Percentiles rank a stretch among this genome's conserved stretches.
Evolutionary conservation across 495 filamentous ascomycete genomes (phyloP).

Genomic region (Pseudevernia furfuracea): DNA sequence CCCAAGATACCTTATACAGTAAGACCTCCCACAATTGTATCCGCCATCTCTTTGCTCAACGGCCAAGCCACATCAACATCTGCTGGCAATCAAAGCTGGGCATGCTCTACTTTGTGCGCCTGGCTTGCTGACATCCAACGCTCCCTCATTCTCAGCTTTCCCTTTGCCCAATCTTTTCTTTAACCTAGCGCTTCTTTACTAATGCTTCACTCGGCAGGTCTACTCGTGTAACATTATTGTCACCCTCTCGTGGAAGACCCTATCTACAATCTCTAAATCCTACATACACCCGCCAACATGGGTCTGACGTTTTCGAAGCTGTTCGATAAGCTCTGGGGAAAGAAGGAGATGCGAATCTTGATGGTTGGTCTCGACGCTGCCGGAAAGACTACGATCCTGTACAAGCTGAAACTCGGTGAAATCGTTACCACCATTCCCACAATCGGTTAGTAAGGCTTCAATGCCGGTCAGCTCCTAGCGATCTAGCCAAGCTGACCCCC

Average conservation of each 20-base stretch:
- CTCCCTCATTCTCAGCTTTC: slow-evolving; percentile 1
- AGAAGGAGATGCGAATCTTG: slow-evolving; percentile 99
- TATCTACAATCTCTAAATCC: slow-evolving; percentile 17
- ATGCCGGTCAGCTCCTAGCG: slow-evolving; percentile 34
- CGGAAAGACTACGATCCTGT: slow-evolving; percentile 99
- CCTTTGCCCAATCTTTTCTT: not conserved
- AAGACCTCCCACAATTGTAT: not conserved
- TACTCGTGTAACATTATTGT: not conserved
- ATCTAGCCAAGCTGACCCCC: slow-evolving; percentile 78
- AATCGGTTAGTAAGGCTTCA: slow-evolving; percentile 68
- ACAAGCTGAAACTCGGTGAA: slow-evolving; percentile 97
- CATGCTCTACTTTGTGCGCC: slow-evolving; percentile 9
- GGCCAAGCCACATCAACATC: not conserved
- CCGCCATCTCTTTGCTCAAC: not conserved
- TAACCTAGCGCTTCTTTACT: not conserved
- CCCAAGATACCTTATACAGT: slow-evolving; percentile 6
- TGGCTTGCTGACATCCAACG: slow-evolving; percentile 11
- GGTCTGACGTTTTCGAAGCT: slow-evolving; percentile 90
- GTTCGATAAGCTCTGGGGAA: slow-evolving; percentile 91
- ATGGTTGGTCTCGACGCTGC: slow-evolving; percentile 98
- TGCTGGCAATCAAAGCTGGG: slow-evolving; percentile 8
- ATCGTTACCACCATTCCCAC: slow-evolving; percentile 99
- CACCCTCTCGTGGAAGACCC: slow-evolving; percentile 5
- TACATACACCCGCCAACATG: slow-evolving; percentile 61
- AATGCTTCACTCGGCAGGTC: slow-evolving; percentile 6